Evolutionary conservation across 148 eudicot genomes (phyloP).

Genomic region (Diospyros lotus): DNA sequence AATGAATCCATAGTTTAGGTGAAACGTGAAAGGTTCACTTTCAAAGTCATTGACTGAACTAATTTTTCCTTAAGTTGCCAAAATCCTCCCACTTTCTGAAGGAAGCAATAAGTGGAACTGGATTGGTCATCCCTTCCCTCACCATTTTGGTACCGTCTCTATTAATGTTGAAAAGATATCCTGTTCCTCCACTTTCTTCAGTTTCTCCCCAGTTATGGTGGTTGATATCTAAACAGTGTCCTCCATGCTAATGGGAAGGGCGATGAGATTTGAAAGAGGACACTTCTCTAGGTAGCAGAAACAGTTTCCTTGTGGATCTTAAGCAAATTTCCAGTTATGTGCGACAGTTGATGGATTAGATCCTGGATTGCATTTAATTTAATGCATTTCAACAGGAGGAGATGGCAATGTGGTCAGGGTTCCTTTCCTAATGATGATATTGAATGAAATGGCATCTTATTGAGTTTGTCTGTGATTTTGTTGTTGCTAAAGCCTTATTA

Average conservation of each 20-base stretch:
- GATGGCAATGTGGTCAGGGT: neutral
- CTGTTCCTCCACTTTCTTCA: neutral
- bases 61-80: too few relatives aligned
- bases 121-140: too few relatives aligned
- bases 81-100: too few relatives aligned
- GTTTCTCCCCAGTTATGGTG: neutral
- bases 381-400: neutral
- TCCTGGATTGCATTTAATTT: neutral
- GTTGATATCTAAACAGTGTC: neutral
- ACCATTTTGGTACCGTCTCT: too few relatives aligned
- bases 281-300: neutral
- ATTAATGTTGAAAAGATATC: too few relatives aligned
- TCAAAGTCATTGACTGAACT: too few relatives aligned
- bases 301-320: neutral
- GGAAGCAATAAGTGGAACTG: too few relatives aligned
- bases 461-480: too few relatives aligned
- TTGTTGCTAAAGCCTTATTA: neutral
- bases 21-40: too few relatives aligned
- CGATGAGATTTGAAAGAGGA: neutral
- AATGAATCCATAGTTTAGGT: too few relatives aligned
- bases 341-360: neutral
- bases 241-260: neutral
- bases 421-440: neutral
- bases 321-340: neutral
- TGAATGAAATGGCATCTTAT: neutral